These are phyloP conservation scores for Neurospora pannonica DNA, from an alignment of 495 filamentous ascomycete genomes.

Conservation along the genomic window DNA sequence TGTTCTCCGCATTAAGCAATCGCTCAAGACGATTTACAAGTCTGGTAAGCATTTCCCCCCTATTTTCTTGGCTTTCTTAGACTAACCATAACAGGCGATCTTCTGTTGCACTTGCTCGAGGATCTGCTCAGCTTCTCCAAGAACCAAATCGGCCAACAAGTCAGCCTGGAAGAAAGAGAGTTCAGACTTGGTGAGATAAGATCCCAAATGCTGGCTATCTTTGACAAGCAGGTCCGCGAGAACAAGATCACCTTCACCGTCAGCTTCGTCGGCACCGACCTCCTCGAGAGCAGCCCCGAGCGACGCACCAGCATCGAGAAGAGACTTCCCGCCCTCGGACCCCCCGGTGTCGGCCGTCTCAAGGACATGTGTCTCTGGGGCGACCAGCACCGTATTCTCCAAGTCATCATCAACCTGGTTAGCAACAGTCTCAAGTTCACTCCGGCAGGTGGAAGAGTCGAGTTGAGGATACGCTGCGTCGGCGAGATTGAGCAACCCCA, in stretches of 20 bases:
- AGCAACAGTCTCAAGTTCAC: slow-evolving; percentile 93
- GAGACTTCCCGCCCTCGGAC: slow-evolving; percentile 42
- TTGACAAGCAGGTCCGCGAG: slow-evolving; percentile 79
- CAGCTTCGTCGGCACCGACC: slow-evolving; percentile 49
- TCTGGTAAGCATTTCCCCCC: slow-evolving; percentile 37
- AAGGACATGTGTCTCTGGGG: slow-evolving; percentile 75
- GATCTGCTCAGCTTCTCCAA: slow-evolving; percentile 88
- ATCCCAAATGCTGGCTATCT: slow-evolving; percentile 72
- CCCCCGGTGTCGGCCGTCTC: slow-evolving; percentile 50
- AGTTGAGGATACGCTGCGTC: slow-evolving; percentile 62
- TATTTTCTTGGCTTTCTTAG: not conserved
- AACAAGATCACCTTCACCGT: slow-evolving; percentile 62
- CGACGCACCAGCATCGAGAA: slow-evolving; percentile 22
- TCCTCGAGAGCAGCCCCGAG: slow-evolving; percentile 24
- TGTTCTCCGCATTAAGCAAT: slow-evolving; percentile 62
- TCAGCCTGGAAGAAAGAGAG: slow-evolving; percentile 74
- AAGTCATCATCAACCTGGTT: slow-evolving; percentile 87
- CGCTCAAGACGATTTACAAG: slow-evolving; percentile 77
- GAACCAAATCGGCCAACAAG: slow-evolving; percentile 76
- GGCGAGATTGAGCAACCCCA: slow-evolving; percentile 40
- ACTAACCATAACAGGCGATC: slow-evolving; percentile 41
- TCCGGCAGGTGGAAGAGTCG: slow-evolving; percentile 61
- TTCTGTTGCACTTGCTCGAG: slow-evolving; percentile 78
- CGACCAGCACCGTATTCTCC: slow-evolving; percentile 81
- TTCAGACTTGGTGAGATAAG: slow-evolving; percentile 73